These are phyloP conservation scores for Obelidium mucronatum DNA, from an alignment of 192 early-diverging fungal species.

Conservation along the genomic window DNA sequence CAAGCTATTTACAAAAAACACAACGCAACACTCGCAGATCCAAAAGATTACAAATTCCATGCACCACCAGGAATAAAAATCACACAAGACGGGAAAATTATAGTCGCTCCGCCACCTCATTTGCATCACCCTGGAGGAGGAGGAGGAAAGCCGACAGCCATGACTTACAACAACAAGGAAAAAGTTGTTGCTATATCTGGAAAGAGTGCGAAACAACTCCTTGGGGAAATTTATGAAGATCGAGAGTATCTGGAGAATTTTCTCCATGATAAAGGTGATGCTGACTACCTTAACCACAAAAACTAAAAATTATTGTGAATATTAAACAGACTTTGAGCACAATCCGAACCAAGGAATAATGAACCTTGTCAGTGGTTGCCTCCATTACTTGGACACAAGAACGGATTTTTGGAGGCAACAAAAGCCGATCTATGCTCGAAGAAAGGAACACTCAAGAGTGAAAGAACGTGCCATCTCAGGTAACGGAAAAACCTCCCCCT, in stretches of 20 bases:
- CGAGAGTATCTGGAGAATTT: slow-evolving; percentile 53
- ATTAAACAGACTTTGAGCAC: slow-evolving; percentile 51
- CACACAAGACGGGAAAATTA: slow-evolving; percentile 8
- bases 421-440: slow-evolving; percentile 59
- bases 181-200: slow-evolving; percentile 23
- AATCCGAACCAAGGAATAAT: slow-evolving; percentile 54
- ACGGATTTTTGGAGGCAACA: slow-evolving; percentile 66
- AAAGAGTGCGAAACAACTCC: slow-evolving; percentile 33
- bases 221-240: slow-evolving; percentile 54
- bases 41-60: slow-evolving; percentile 56
- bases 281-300: background rate
- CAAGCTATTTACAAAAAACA: background rate
- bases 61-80: slow-evolving; percentile 42
- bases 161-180: background rate
- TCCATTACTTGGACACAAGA: slow-evolving; percentile 54
- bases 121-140: background rate
- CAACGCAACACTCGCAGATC: slow-evolving; percentile 39
- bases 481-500: background rate
- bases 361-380: slow-evolving; percentile 45
- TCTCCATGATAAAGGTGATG: slow-evolving; percentile 48
- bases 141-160: background rate
- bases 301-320: slow-evolving; percentile 4
- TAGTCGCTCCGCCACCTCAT: no score
- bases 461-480: slow-evolving; percentile 34
- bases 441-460: slow-evolving; percentile 41